phyloP scores from a whole-genome alignment of 2,329 filamentous ascomycete species.

The Plectosphaerella sp. region DNA sequence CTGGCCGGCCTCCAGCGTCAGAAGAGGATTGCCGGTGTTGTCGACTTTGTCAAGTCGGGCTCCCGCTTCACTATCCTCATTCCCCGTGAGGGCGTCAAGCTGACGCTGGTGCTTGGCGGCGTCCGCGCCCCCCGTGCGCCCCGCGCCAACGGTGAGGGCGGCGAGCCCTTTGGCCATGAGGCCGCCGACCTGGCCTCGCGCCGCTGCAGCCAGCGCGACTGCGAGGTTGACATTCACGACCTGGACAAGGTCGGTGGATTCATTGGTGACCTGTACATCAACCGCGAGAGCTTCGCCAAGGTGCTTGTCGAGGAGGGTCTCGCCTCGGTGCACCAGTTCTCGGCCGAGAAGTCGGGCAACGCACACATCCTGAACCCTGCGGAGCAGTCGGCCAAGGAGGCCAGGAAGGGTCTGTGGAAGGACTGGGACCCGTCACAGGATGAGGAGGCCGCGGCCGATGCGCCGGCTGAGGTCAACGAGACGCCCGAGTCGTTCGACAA shows the following conservation, averaged over 20 bases:
- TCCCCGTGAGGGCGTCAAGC: conserved; percentile 87
- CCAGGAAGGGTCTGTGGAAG: conserved; percentile 82
- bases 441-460: conserved; percentile 53
- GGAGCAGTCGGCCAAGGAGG: conserved; percentile 85
- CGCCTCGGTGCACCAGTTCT: conserved; percentile 88
- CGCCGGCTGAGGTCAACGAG: conserved; percentile 42
- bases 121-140: conserved; percentile 88
- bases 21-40: conserved; percentile 86
- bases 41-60: conserved; percentile 97
- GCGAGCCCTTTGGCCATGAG: conserved; percentile 93
- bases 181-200: conserved; percentile 87
- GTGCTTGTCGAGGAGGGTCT: conserved; percentile 89
- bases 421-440: conserved; percentile 92
- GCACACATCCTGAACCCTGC: conserved; percentile 81
- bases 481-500: conserved; percentile 48
- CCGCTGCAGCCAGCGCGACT: conserved; percentile 88
- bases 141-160: conserved; percentile 67
- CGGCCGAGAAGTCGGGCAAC: conserved; percentile 91
- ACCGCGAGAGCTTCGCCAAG: conserved; percentile 94
- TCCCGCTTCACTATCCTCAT: conserved; percentile 90
- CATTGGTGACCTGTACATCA: conserved; percentile 90
- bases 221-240: conserved; percentile 91
- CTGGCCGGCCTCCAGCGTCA: conserved; percentile 82
- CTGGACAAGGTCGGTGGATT: conserved; percentile 97
- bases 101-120: conserved; percentile 86